phyloP scores from a whole-genome alignment of 1,139 yeast genomes.

The Suhomyces taliae region DNA sequence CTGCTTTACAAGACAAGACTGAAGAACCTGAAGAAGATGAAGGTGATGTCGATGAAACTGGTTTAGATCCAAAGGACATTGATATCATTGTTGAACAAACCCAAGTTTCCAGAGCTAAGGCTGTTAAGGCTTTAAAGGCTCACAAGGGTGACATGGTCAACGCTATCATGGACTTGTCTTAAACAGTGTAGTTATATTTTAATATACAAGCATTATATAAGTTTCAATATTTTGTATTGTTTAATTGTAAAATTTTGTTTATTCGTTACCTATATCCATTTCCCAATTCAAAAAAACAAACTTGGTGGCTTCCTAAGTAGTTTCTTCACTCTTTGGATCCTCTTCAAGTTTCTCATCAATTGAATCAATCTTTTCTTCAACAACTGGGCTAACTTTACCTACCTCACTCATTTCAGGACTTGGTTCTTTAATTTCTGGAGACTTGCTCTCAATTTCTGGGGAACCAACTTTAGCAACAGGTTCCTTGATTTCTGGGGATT shows the following conservation, averaged over 20 bases:
- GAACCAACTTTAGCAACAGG: no score
- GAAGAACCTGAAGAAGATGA: conserved; percentile 58
- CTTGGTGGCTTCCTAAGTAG: no score
- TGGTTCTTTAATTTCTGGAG: no score
- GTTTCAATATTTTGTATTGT: not conserved
- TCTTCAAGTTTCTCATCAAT: not conserved
- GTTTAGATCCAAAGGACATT: conserved; percentile 76
- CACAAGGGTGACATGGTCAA: conserved; percentile 95
- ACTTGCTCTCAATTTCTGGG: no score
- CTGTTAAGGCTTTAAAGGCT: conserved; percentile 83
- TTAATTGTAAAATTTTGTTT: no score
- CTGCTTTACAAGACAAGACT: conserved; percentile 53
- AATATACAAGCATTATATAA: not conserved
- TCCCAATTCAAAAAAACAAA: no score
- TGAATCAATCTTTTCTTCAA: not conserved
- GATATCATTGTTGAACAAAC: conserved; percentile 88
- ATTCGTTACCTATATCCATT: no score
- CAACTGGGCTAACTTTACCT: not conserved
- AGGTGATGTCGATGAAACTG: conserved; percentile 74
- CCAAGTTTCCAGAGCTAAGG: conserved; percentile 83
- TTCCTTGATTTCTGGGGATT: no score
- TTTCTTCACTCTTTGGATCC: not conserved
- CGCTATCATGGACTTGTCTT: conserved; percentile 87
- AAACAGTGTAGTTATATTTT: conserved; percentile 8
- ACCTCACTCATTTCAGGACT: no score